These are phyloP conservation scores for Candida ortonii DNA, from an alignment of 805 yeast genomes.

Conservation along the genomic window DNA sequence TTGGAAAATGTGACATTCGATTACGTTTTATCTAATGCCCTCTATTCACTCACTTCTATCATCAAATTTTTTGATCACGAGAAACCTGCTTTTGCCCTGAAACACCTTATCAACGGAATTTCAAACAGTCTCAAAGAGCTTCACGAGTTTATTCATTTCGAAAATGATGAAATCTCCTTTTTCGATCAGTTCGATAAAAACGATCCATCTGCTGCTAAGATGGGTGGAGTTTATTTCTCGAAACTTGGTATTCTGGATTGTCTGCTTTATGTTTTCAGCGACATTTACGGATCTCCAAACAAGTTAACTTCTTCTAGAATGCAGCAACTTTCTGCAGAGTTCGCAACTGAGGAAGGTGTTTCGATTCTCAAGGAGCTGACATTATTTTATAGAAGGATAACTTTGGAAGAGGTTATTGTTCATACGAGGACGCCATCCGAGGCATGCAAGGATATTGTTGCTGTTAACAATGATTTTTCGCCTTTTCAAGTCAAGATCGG, in stretches of 20 bases:
- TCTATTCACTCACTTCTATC: conserved; percentile 51
- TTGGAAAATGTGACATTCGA: conserved; percentile 61
- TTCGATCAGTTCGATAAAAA: conserved; percentile 34
- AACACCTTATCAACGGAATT: conserved; percentile 19
- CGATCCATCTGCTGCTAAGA: conserved; percentile 18
- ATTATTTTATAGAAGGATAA: conserved; percentile 45
- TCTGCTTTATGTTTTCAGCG: conserved; percentile 50
- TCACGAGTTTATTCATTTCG: conserved; percentile 28
- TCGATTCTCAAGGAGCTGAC: conserved; percentile 41
- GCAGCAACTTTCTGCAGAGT: conserved; percentile 38
- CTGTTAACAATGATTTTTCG: conserved; percentile 33
- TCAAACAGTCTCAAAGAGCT: conserved; percentile 15
- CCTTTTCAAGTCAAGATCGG: conserved; percentile 43
- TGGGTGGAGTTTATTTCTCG: conserved; percentile 35
- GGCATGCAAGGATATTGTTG: conserved; percentile 41
- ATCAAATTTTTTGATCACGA: conserved; percentile 57
- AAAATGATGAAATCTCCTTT: conserved; percentile 33
- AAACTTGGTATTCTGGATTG: conserved; percentile 40
- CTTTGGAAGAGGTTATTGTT: conserved; percentile 56
- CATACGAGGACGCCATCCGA: conserved; percentile 47
- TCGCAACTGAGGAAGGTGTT: conserved; percentile 42
- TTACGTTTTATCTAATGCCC: conserved; percentile 51
- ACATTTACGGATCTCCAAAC: conserved; percentile 53
- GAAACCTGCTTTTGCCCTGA: conserved; percentile 46
- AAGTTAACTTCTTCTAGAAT: conserved; percentile 47